Percentiles rank a stretch among this genome's conserved stretches.
Conservation (phyloP, 73 alveolate species). For the Breviolum minutum region DNA sequence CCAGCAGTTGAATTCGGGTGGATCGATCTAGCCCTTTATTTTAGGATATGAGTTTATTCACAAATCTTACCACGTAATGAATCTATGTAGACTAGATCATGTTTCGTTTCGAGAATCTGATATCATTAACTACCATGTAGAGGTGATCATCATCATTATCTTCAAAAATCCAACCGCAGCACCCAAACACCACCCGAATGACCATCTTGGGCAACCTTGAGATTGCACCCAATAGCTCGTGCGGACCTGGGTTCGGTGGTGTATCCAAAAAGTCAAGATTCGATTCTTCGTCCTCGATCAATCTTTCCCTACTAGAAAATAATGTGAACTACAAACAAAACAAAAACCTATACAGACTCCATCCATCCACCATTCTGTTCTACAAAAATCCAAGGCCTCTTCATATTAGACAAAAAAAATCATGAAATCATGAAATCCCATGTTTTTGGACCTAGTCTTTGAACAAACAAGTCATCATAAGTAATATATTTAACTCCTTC, state of each 20-base stretch:
- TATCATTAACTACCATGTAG: no score
- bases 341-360: neutral
- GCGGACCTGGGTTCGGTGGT: neutral
- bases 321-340: neutral
- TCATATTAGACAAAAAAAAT: neutral
- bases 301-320: neutral
- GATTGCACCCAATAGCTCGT: conserved; percentile 72
- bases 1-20: neutral
- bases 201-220: neutral
- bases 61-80: no score
- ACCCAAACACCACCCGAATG: no score
- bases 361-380: no score
- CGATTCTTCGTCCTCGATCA: neutral
- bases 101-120: no score
- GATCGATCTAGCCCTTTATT: neutral
- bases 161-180: no score
- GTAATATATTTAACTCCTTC: neutral
- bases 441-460: neutral
- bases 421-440: neutral
- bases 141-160: no score
- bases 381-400: no score
- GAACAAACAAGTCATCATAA: neutral
- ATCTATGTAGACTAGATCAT: no score
- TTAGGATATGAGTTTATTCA: no score
- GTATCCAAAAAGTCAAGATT: neutral